These are phyloP conservation scores for Lactifluus echinatus DNA, from an alignment of 768 basidiomycete species.

Conservation along the genomic window DNA sequence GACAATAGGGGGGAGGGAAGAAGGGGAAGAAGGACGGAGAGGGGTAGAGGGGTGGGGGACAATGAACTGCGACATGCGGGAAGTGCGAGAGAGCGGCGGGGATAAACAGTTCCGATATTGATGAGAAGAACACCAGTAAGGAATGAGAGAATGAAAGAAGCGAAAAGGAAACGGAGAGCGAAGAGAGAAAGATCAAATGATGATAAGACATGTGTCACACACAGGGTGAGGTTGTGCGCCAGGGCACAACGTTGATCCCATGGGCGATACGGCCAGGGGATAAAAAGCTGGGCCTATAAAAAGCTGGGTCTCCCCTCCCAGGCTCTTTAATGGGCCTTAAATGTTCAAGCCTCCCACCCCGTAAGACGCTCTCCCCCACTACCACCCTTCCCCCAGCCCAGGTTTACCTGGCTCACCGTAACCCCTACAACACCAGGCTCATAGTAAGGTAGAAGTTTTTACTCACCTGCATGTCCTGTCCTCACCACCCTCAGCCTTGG, in stretches of 20 bases:
- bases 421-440: background rate
- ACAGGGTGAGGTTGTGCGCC: background rate
- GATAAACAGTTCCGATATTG: background rate
- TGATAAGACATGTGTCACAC: conserved; percentile 3
- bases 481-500: conserved; percentile 24
- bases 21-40: background rate
- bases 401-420: background rate
- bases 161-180: background rate
- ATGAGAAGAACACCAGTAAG: conserved; percentile 2
- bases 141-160: background rate
- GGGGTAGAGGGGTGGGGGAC: background rate
- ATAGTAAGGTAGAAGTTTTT: background rate
- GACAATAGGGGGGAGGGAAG: background rate
- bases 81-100: background rate
- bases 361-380: background rate
- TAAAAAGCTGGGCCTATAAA: background rate
- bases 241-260: conserved; percentile 1
- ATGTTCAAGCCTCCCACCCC: background rate
- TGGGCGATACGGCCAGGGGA: background rate
- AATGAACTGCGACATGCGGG: background rate
- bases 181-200: background rate
- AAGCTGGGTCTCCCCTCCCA: background rate
- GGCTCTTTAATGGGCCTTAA: background rate
- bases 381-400: background rate
- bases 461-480: conserved; percentile 32